Percentiles rank a stretch among this genome's conserved stretches.
Evolutionary conservation across 2,329 filamentous ascomycete species (phyloP).

Genomic region (Trichothecium sympodiale): DNA sequence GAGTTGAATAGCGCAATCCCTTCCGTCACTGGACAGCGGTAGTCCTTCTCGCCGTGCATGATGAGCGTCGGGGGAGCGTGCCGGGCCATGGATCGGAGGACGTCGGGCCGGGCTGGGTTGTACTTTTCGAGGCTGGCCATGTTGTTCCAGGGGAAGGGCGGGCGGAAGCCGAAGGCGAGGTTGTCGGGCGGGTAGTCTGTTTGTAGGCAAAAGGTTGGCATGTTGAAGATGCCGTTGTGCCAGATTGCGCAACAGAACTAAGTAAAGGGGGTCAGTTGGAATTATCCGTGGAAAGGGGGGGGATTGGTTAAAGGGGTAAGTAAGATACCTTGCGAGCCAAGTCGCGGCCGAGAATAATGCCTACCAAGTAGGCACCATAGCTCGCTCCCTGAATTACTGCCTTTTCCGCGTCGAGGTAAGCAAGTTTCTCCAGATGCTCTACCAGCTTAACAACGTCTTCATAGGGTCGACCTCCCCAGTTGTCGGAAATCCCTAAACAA

Average conservation of each 20-base stretch:
- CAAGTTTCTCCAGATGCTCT: conserved; percentile 34
- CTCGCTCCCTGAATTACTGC: conserved; percentile 41
- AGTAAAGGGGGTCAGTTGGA: not conserved
- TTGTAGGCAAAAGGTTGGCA: conserved; percentile 16
- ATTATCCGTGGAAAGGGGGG: not conserved
- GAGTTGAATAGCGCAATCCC: conserved; percentile 64
- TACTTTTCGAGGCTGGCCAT: conserved; percentile 35
- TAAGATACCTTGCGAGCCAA: conserved; percentile 29
- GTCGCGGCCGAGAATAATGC: conserved; percentile 44
- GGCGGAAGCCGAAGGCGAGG: conserved; percentile 28
- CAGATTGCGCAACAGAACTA: conserved; percentile 25
- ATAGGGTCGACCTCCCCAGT: conserved; percentile 44
- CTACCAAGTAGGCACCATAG: conserved; percentile 51
- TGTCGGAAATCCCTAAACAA: conserved; percentile 35
- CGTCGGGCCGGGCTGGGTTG: conserved; percentile 33
- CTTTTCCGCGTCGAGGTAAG: conserved; percentile 42
- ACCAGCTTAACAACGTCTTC: conserved; percentile 44
- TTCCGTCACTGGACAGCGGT: conserved; percentile 34
- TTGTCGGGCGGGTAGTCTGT: conserved; percentile 11
- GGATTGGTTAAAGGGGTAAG: conserved; percentile 1
- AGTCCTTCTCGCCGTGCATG: conserved; percentile 62
- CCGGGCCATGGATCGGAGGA: conserved; percentile 44
- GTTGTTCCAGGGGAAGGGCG: conserved; percentile 30
- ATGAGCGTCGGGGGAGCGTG: conserved; percentile 55
- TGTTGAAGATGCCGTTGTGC: conserved; percentile 33